phyloP scores from a whole-genome alignment of 805 yeast species.

The Huiozyma naganishii region DNA sequence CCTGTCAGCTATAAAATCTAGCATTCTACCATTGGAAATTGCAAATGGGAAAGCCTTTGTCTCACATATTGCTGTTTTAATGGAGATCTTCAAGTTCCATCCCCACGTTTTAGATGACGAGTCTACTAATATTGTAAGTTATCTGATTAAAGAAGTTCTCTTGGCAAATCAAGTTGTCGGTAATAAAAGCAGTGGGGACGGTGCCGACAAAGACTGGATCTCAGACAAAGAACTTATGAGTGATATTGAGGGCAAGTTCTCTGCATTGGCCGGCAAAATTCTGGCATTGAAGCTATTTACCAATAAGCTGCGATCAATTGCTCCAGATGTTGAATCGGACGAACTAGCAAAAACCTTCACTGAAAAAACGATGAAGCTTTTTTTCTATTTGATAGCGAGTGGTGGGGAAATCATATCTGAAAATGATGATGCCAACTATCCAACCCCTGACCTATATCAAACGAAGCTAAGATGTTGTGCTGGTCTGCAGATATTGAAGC shows the following conservation, averaged over 20 bases:
- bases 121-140: conserved; percentile 47
- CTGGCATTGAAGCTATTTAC: conserved; percentile 45
- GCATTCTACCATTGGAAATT: conserved; percentile 41
- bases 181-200: conserved; percentile 16
- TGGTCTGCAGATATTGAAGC: conserved; percentile 51
- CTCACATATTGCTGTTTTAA: conserved; percentile 47
- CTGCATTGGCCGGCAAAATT: conserved; percentile 38
- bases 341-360: conserved; percentile 36
- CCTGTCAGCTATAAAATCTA: conserved; percentile 30
- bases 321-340: conserved; percentile 26
- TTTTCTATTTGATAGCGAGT: conserved; percentile 55
- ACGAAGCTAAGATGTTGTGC: conserved; percentile 56
- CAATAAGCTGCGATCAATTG: conserved; percentile 40
- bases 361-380: conserved; percentile 54
- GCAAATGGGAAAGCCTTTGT: conserved; percentile 30
- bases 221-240: conserved; percentile 35
- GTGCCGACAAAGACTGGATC: conserved; percentile 32
- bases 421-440: conserved; percentile 31
- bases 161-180: conserved; percentile 38
- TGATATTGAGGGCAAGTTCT: conserved; percentile 22
- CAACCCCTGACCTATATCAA: conserved; percentile 56
- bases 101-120: conserved; percentile 41
- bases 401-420: conserved; percentile 64
- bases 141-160: conserved; percentile 51
- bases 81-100: conserved; percentile 44